Conservation (phyloP, 2,329 filamentous ascomycete genomes). For the Aspergillus brunneoviolaceus region DNA sequence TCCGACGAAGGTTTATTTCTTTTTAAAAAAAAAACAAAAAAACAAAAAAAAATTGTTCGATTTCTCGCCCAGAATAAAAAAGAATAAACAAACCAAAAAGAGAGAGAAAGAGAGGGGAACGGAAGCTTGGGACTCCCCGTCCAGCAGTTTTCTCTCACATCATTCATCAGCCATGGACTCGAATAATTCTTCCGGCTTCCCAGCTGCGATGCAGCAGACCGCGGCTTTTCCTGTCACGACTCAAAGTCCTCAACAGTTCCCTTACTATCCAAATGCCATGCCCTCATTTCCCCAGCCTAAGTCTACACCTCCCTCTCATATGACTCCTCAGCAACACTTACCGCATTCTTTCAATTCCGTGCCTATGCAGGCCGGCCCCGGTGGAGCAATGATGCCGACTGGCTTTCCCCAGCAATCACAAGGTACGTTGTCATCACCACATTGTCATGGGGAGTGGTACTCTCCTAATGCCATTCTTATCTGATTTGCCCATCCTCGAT, state of each 20-base stretch:
- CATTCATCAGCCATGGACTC: slow-evolving; percentile 26
- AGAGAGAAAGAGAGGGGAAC: not conserved
- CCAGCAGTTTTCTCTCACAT: slow-evolving; percentile 9
- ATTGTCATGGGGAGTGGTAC: slow-evolving; percentile 15
- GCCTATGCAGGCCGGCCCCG: slow-evolving; percentile 36
- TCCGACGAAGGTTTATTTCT: slow-evolving; percentile 7
- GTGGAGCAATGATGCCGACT: slow-evolving; percentile 41
- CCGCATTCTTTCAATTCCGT: slow-evolving; percentile 36
- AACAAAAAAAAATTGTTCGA: not conserved
- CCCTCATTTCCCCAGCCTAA: slow-evolving; percentile 36
- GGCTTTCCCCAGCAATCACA: slow-evolving; percentile 37
- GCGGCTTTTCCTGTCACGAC: slow-evolving; percentile 36
- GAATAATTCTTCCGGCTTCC: slow-evolving; percentile 30
- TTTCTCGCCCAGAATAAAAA: not conserved
- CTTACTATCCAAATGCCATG: slow-evolving; percentile 37
- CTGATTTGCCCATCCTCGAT: not conserved
- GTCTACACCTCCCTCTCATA: slow-evolving; percentile 26
- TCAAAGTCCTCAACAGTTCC: slow-evolving; percentile 36
- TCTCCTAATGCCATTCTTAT: slow-evolving; percentile 8
- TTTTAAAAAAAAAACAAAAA: not conserved
- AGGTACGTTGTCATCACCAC: slow-evolving; percentile 30
- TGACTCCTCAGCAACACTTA: slow-evolving; percentile 24
- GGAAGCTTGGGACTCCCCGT: not conserved
- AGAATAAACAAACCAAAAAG: not conserved
- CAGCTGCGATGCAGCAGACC: slow-evolving; percentile 22